Conservation (phyloP, 2,329 filamentous ascomycete genomes). For the Orbilia oligospora region DNA sequence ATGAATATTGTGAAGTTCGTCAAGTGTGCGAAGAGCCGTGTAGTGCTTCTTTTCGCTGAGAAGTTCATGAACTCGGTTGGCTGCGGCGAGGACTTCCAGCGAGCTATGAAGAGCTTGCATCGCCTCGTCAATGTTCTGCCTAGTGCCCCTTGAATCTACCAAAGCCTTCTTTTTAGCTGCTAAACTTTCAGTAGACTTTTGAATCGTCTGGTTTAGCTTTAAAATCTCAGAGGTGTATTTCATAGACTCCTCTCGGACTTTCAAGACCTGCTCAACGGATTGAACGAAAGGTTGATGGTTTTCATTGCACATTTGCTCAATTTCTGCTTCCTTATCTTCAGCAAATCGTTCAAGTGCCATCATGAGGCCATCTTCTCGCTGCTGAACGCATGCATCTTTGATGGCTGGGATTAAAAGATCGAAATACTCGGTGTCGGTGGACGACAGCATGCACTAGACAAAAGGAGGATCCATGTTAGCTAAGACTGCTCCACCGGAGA, state of each 20-base stretch:
- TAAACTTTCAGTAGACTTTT: slow-evolving; percentile 92
- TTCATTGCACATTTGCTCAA: slow-evolving; percentile 92
- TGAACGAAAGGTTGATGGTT: slow-evolving; percentile 97
- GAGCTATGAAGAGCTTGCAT: slow-evolving; percentile 90
- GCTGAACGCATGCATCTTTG: slow-evolving; percentile 85
- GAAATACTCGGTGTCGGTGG: slow-evolving; percentile 92
- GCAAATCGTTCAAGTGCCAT: slow-evolving; percentile 86
- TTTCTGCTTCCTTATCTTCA: slow-evolving; percentile 87
- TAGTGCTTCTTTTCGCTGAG: slow-evolving; percentile 96
- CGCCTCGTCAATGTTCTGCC: slow-evolving; percentile 95
- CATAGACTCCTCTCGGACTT: slow-evolving; percentile 90
- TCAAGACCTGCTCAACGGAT: slow-evolving; percentile 93
- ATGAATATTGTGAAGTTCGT: slow-evolving; percentile 96
- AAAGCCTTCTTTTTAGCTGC: slow-evolving; percentile 94
- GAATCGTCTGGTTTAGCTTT: slow-evolving; percentile 92
- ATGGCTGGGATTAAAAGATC: slow-evolving; percentile 95
- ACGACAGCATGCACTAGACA: slow-evolving; percentile 86
- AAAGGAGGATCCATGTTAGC: slow-evolving; percentile 45
- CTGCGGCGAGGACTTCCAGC: slow-evolving; percentile 88
- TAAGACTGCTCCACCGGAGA: slow-evolving; percentile 32
- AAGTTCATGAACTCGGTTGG: slow-evolving; percentile 94
- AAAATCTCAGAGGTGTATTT: slow-evolving; percentile 90
- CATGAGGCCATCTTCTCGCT: slow-evolving; percentile 80
- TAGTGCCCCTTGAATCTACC: slow-evolving; percentile 90
- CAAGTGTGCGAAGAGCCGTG: slow-evolving; percentile 89